These are phyloP conservation scores for Zymoseptoria tritici DNA, from an alignment of 2,329 filamentous ascomycete genomes.

Conservation along the genomic window DNA sequence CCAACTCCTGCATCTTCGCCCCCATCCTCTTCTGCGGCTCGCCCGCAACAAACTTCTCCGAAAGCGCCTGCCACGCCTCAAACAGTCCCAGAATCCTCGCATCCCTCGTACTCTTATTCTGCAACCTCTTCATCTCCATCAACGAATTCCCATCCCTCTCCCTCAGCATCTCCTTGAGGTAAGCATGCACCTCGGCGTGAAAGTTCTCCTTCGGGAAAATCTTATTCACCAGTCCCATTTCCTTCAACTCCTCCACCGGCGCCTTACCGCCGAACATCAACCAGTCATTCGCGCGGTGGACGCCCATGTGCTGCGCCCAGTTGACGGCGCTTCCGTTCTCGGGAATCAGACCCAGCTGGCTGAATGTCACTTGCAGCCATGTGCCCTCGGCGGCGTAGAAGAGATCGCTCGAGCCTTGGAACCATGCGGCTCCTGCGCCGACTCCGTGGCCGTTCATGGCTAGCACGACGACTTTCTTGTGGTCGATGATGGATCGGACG, in stretches of 20 bases:
- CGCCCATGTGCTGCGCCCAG: constrained; percentile 21
- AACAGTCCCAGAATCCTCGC: constrained; percentile 20
- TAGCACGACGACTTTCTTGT: constrained; percentile 24
- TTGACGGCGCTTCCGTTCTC: constrained; percentile 21
- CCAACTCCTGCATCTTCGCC: constrained; percentile 24
- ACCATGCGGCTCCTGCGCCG: constrained; percentile 24
- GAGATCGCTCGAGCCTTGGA: constrained; percentile 22
- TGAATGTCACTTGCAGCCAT: constrained; percentile 24
- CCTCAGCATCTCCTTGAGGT: constrained; percentile 20
- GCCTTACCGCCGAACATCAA: constrained; percentile 23
- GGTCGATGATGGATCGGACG: constrained; percentile 22
- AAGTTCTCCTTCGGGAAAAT: constrained; percentile 22
- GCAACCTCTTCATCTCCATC: constrained; percentile 25
- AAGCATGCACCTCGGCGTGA: constrained; percentile 18
- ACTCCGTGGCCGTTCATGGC: constrained; percentile 24
- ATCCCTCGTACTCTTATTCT: constrained; percentile 18
- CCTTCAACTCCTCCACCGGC: constrained; percentile 19
- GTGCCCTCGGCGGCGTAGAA: constrained; percentile 23
- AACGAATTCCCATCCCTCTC: constrained; percentile 21
- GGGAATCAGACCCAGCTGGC: constrained; percentile 21
- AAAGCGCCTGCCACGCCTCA: constrained; percentile 18
- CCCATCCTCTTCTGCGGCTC: constrained; percentile 23
- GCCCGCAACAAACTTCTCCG: constrained; percentile 23
- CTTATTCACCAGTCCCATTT: constrained; percentile 22
- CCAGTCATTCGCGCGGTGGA: constrained; percentile 23